Conservation (phyloP, 768 basidiomycete species). For the Collybia nuda region DNA sequence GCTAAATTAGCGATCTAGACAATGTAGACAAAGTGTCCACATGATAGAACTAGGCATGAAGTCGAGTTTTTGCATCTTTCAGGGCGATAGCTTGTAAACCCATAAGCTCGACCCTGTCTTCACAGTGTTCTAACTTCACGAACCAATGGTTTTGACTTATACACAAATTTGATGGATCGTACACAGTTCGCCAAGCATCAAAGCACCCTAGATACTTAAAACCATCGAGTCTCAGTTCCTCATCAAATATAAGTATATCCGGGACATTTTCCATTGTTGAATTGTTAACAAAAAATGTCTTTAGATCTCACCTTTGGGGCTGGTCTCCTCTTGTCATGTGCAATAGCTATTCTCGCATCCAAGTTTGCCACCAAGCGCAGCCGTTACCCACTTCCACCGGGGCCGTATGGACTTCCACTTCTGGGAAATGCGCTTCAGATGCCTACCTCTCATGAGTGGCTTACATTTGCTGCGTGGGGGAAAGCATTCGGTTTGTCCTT, state of each 20-base stretch:
- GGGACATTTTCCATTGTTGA: not conserved
- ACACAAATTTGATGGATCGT: too few relatives aligned
- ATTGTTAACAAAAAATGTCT: not conserved
- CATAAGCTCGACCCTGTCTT: too few relatives aligned
- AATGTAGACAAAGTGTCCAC: too few relatives aligned
- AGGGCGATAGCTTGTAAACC: too few relatives aligned
- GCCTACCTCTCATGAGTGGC: slow-evolving; percentile 5
- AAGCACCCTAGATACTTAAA: too few relatives aligned
- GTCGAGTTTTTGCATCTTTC: too few relatives aligned
- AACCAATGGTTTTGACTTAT: too few relatives aligned
- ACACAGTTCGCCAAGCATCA: too few relatives aligned
- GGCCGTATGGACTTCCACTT: slow-evolving; percentile 1
- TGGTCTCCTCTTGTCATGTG: not conserved
- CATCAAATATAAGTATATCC: not conserved
- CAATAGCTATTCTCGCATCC: slow-evolving; percentile 1
- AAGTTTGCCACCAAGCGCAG: slow-evolving; percentile 3
- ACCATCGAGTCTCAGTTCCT: too few relatives aligned
- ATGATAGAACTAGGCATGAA: too few relatives aligned
- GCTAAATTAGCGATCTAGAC: too few relatives aligned
- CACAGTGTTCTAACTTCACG: too few relatives aligned
- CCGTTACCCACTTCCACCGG: slow-evolving; percentile 5
- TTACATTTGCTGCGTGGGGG: slow-evolving; percentile 7
- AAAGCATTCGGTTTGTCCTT: slow-evolving; percentile 4
- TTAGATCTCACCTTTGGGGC: not conserved
- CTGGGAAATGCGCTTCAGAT: slow-evolving; percentile 7